Evolutionary conservation across 495 filamentous ascomycete species (phyloP).

Genomic region (Immersiella caudata): DNA sequence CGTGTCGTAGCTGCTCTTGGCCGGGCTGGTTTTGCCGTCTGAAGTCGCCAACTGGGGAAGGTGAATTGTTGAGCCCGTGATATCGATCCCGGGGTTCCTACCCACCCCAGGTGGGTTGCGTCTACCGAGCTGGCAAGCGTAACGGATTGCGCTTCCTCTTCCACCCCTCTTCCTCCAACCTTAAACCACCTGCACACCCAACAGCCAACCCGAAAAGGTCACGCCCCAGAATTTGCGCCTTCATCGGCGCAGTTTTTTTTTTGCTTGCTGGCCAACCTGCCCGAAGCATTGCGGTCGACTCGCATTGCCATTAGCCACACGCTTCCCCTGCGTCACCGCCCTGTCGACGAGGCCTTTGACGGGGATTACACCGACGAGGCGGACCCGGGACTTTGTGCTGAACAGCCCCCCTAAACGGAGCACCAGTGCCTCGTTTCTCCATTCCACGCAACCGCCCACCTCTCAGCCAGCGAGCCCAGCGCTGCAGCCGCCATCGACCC

Average conservation of each 20-base stretch:
- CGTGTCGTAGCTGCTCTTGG: neutral
- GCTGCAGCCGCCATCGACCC: neutral
- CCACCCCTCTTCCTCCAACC: slow-evolving; percentile 1
- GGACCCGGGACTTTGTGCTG: neutral
- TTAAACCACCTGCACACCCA: neutral
- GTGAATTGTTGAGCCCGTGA: neutral
- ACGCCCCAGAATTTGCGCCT: neutral
- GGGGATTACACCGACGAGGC: neutral
- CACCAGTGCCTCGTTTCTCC: neutral
- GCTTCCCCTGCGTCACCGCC: neutral
- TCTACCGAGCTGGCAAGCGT: neutral
- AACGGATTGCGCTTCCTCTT: neutral
- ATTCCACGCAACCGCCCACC: slow-evolving; percentile 6
- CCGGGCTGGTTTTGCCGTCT: neutral
- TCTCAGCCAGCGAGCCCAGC: neutral
- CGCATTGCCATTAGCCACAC: neutral
- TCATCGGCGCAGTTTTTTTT: neutral
- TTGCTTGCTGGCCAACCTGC: neutral
- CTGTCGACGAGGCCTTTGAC: neutral
- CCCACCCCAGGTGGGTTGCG: neutral
- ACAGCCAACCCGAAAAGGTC: neutral
- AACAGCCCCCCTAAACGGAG: neutral
- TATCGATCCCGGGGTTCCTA: neutral
- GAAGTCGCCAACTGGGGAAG: neutral
- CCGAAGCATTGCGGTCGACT: neutral